Conservation (phyloP, 2,329 filamentous ascomycete species). For the Xylaria sp. region DNA sequence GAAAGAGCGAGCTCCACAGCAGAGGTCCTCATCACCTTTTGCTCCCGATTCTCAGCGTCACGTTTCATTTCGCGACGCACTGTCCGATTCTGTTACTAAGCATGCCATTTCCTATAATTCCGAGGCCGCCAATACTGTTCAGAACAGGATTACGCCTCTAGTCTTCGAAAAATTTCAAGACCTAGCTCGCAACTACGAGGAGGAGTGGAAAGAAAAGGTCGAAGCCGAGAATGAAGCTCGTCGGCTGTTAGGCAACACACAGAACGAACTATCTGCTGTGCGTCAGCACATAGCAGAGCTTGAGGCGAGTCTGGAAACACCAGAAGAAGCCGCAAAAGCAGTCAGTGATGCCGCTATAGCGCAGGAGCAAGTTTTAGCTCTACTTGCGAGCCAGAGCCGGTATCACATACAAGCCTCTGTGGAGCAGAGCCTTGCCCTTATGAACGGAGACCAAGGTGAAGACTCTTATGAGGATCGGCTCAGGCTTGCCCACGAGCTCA, state of each 20-base stretch:
- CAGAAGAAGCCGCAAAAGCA: constrained; percentile 63
- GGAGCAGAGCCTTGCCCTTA: constrained; percentile 60
- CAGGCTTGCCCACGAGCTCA: constrained; percentile 67
- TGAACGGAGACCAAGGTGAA: constrained; percentile 61
- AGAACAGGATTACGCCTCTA: constrained; percentile 74
- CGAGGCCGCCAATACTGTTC: constrained; percentile 75
- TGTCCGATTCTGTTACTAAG: constrained; percentile 58
- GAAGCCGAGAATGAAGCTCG: constrained; percentile 74
- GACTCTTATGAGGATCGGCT: constrained; percentile 67
- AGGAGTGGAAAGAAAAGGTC: constrained; percentile 79
- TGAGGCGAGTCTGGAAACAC: constrained; percentile 65
- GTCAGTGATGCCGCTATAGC: constrained; percentile 62
- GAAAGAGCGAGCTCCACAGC: constrained; percentile 74
- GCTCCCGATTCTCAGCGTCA: constrained; percentile 70
- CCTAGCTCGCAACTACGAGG: constrained; percentile 76
- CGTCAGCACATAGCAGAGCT: constrained; percentile 70
- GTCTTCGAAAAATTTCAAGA: constrained; percentile 79
- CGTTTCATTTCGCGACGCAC: constrained; percentile 64
- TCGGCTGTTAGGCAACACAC: constrained; percentile 72
- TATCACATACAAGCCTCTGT: constrained; percentile 64
- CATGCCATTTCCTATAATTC: constrained; percentile 62
- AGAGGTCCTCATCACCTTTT: constrained; percentile 80
- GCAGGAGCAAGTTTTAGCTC: constrained; percentile 61
- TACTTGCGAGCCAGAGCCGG: constrained; percentile 64
- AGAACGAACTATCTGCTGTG: constrained; percentile 72